Evolutionary conservation across 257 asterid genomes (phyloP).

Genomic region (Solanum infundibuliforme): DNA sequence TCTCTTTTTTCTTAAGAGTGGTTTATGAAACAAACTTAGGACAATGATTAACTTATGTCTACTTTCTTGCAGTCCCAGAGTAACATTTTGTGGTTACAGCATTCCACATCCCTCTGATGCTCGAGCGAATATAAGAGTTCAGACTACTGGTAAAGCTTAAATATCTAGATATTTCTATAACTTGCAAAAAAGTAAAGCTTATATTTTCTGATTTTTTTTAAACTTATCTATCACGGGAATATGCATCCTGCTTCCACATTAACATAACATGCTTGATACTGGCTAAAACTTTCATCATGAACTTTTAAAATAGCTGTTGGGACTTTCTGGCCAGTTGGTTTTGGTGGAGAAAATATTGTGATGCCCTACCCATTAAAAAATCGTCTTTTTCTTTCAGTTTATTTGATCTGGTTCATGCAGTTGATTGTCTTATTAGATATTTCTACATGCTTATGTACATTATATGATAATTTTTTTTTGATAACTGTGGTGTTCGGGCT

Average conservation of each 20-base stretch:
- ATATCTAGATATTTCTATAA: background rate
- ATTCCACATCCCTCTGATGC: conserved; percentile 96
- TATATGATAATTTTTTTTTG: background rate
- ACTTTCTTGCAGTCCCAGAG: conserved; percentile 61
- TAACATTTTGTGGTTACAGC: conserved; percentile 79
- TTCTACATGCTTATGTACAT: background rate
- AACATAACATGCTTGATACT: background rate
- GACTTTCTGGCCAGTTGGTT: background rate
- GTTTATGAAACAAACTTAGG: background rate
- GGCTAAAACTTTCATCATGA: background rate
- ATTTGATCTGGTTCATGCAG: background rate
- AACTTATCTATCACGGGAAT: background rate
- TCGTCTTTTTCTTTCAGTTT: background rate
- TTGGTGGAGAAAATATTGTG: background rate
- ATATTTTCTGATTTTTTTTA: too few relatives aligned
- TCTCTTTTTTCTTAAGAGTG: background rate
- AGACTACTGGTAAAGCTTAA: conserved; percentile 63
- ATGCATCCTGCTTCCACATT: background rate
- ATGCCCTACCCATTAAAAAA: background rate
- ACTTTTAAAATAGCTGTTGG: background rate
- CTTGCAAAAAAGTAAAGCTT: background rate
- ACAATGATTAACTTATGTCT: background rate
- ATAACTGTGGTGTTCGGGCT: too few relatives aligned
- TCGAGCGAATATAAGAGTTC: conserved; percentile 79
- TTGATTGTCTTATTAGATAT: background rate